A percentile compares a stretch with the other conserved stretches of the same genome.
These are phyloP conservation scores for Ascoidea asiatica DNA, from an alignment of 805 yeast genomes.

Conservation along the genomic window DNA sequence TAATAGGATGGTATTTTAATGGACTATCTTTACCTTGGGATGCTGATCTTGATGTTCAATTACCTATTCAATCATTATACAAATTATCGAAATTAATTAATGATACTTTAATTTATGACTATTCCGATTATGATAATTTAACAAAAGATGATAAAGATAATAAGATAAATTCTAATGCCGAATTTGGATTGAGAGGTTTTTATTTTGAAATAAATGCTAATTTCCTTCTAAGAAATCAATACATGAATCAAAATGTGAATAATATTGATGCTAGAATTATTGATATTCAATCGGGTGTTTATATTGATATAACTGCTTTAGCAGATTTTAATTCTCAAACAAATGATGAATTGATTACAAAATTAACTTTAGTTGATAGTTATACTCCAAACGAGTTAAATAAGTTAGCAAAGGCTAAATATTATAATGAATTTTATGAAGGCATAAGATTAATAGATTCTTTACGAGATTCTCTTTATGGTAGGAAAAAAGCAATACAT, in stretches of 20 bases:
- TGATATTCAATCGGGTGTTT: conserved; percentile 33
- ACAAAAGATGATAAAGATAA: conserved; percentile 14
- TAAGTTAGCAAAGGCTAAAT: background rate
- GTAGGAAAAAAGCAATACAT: background rate
- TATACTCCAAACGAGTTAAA: background rate
- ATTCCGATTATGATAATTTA: conserved; percentile 19
- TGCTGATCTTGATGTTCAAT: conserved; percentile 45
- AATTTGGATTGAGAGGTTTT: conserved; percentile 22
- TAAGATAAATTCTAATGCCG: background rate
- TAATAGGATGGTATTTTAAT: conserved; percentile 51
- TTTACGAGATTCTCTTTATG: background rate
- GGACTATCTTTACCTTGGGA: conserved; percentile 51
- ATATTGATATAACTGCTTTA: conserved; percentile 34
- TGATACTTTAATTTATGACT: conserved; percentile 34
- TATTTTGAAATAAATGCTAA: conserved; percentile 26
- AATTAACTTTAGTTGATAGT: background rate
- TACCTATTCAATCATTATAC: conserved; percentile 32
- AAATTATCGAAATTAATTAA: conserved; percentile 32
- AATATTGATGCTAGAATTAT: conserved; percentile 29
- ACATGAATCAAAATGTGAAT: conserved; percentile 15
- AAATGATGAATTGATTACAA: background rate
- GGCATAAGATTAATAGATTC: background rate
- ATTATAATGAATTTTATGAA: background rate
- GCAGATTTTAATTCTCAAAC: conserved; percentile 15
- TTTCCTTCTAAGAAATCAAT: background rate